phyloP scores from a whole-genome alignment of 768 basidiomycete species.

The Hygrocybe punicea region DNA sequence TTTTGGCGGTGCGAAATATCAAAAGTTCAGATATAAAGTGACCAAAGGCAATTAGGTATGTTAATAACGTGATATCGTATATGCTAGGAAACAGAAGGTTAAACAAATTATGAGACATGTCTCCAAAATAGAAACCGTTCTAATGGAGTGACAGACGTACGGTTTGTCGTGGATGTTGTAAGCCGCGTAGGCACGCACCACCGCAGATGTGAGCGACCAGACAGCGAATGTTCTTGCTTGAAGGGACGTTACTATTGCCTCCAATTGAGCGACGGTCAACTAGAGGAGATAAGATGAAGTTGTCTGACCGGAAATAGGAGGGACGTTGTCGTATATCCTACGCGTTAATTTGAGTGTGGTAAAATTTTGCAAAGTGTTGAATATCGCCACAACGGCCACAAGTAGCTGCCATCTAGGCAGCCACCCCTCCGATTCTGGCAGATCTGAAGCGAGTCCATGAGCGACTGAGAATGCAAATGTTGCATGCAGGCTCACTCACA shows the following conservation, averaged over 20 bases:
- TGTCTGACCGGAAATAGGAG: slow-evolving; percentile 37
- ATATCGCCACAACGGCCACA: slow-evolving; percentile 70
- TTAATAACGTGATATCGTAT: slow-evolving; percentile 84
- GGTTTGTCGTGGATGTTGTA: slow-evolving; percentile 81
- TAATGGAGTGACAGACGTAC: slow-evolving; percentile 43
- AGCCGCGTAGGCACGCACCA: slow-evolving; percentile 83
- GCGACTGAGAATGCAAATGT: not conserved
- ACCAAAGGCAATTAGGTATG: slow-evolving; percentile 85
- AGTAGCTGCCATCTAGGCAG: slow-evolving; percentile 89
- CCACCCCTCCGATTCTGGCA: slow-evolving; percentile 64
- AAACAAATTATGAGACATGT: slow-evolving; percentile 8
- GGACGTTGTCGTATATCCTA: slow-evolving; percentile 62
- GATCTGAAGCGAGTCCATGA: slow-evolving; percentile 35
- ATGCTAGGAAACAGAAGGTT: slow-evolving; percentile 47
- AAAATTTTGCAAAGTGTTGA: slow-evolving; percentile 87
- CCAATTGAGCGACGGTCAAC: not conserved
- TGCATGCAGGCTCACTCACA: not conserved
- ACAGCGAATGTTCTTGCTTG: slow-evolving; percentile 87
- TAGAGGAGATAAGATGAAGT: not conserved
- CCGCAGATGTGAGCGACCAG: slow-evolving; percentile 86
- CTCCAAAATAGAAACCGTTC: not conserved
- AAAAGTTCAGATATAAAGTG: slow-evolving; percentile 87
- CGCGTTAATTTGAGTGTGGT: slow-evolving; percentile 72
- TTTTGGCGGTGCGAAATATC: slow-evolving; percentile 72
- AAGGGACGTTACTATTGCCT: slow-evolving; percentile 67